Conservation (phyloP, 257 asterid species). For the Rehmannia glutinosa region DNA sequence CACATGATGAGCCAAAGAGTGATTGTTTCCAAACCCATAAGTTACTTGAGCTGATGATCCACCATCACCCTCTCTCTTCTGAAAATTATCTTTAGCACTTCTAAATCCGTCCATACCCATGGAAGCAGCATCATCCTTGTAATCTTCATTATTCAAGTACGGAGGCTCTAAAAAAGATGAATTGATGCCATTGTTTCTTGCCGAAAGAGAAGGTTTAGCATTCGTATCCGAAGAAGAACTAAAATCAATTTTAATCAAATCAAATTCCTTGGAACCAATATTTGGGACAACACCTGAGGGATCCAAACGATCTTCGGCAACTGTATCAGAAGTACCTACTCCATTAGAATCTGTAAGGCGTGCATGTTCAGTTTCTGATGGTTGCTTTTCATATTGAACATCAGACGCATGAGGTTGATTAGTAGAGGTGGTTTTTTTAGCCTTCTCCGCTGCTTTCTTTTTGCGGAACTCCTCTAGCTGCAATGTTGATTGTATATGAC, state of each 20-base stretch:
- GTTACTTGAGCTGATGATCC: conserved; percentile 37
- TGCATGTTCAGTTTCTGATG: conserved; percentile 37
- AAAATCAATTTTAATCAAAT: conserved; percentile 28
- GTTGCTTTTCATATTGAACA: conserved; percentile 36
- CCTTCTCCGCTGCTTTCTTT: conserved; percentile 75
- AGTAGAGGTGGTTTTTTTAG: conserved; percentile 46
- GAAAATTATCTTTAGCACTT: conserved; percentile 26
- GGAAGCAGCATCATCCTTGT: conserved; percentile 32
- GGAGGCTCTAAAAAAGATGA: conserved; percentile 23
- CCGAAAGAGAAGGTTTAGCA: conserved; percentile 28
- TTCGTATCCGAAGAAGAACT: conserved; percentile 22
- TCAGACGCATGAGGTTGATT: conserved; percentile 38
- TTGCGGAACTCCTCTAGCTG: conserved; percentile 96
- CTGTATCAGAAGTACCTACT: conserved; percentile 52
- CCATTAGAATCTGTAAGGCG: conserved; percentile 43
- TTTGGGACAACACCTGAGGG: conserved; percentile 25
- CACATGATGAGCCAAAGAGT: conserved; percentile 19
- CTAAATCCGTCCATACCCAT: conserved; percentile 27
- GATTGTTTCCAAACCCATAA: conserved; percentile 22
- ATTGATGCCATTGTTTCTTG: conserved; percentile 15
- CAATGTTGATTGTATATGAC: conserved; percentile 1
- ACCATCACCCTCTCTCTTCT: conserved; percentile 36
- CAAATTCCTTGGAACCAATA: conserved; percentile 35
- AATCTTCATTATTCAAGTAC: conserved; percentile 31
- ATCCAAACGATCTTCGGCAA: conserved; percentile 30